Conservation (phyloP, 352 stramenopile genomes). For the Phytopythium cucurbitacearum region DNA sequence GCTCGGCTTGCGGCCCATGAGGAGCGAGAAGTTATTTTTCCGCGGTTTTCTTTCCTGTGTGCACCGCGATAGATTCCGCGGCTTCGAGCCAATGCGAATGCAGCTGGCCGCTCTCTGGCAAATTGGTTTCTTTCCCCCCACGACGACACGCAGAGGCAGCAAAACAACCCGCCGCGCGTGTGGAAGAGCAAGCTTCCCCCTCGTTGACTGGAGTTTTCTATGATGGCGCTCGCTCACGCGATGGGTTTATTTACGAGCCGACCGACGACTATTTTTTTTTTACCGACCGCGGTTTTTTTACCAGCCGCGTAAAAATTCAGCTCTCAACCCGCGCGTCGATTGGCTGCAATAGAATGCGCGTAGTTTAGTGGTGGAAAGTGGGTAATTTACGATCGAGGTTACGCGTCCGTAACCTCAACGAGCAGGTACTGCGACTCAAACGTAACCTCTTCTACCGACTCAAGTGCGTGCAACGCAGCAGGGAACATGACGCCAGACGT, state of each 20-base stretch:
- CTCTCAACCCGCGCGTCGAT: not conserved
- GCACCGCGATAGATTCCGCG: too few species aligned
- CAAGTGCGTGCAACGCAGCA: not conserved
- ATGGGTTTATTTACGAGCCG: too few species aligned
- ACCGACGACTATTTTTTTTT: too few species aligned
- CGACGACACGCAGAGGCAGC: too few species aligned
- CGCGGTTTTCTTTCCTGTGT: not conserved
- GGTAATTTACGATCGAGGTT: too few species aligned
- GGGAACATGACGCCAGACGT: not conserved
- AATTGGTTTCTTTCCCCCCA: too few species aligned
- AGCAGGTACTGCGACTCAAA: constrained; percentile 4
- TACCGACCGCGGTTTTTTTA: not conserved
- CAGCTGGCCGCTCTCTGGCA: too few species aligned
- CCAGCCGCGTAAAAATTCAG: not conserved
- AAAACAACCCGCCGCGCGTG: too few species aligned
- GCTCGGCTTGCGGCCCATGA: constrained; percentile 76
- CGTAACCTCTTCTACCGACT: not conserved
- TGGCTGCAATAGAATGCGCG: constrained; percentile 1
- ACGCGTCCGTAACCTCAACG: not conserved
- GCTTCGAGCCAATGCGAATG: too few species aligned
- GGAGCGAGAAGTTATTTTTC: constrained; percentile 1
- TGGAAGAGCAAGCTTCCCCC: too few species aligned
- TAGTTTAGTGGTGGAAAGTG: constrained; percentile 7
- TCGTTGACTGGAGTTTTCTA: too few species aligned
- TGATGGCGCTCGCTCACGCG: too few species aligned